These are phyloP conservation scores for Tieghemostelium lacteum DNA, from an alignment of 78 protist species.

Conservation along the genomic window DNA sequence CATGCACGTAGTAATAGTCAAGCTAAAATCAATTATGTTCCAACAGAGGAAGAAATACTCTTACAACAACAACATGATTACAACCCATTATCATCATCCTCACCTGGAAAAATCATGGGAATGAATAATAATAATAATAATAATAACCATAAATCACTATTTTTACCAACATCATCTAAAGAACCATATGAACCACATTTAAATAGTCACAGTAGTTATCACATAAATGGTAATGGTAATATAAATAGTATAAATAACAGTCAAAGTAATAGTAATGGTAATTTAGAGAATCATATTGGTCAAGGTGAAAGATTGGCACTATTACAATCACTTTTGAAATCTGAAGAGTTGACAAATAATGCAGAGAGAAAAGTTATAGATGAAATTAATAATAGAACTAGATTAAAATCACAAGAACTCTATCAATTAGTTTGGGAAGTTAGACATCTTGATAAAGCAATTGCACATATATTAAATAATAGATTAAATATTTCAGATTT, in stretches of 20 bases:
- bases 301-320: slow-evolving; percentile 71
- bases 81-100: neutral
- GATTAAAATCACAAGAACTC: slow-evolving; percentile 46
- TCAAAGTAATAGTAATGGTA: neutral
- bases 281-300: neutral
- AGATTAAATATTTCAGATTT: slow-evolving; percentile 27
- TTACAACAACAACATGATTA: neutral
- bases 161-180: too few species aligned
- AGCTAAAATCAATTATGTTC: neutral
- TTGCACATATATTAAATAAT: slow-evolving; percentile 39
- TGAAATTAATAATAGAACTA: slow-evolving; percentile 44
- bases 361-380: slow-evolving; percentile 59
- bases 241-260: neutral
- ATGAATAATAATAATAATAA: neutral
- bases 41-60: neutral
- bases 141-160: neutral
- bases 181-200: too few species aligned
- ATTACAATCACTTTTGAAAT: slow-evolving; percentile 52
- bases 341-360: slow-evolving; percentile 59
- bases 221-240: neutral
- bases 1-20: slow-evolving; percentile 47
- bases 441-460: slow-evolving; percentile 53
- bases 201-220: too few species aligned
- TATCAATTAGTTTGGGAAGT: slow-evolving; percentile 77
- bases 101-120: neutral